Percentiles rank a stretch among this genome's conserved stretches.
phyloP scores from a whole-genome alignment of 345 rosid species.

The Acer negundo region DNA sequence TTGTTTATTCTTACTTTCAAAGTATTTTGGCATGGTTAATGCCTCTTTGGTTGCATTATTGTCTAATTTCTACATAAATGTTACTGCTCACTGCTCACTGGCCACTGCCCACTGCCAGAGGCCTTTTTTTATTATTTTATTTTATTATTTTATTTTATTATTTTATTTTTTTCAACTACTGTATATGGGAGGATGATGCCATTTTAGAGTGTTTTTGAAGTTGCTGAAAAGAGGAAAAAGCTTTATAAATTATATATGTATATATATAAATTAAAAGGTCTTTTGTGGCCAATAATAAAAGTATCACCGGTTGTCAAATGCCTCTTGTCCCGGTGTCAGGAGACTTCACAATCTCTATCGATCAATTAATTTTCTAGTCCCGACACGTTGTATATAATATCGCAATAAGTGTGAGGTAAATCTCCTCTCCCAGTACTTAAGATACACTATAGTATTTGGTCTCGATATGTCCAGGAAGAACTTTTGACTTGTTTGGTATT shows the following conservation, averaged over 20 bases:
- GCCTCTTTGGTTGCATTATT: neutral
- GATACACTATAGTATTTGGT: too few relatives aligned
- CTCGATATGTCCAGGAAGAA: accelerated
- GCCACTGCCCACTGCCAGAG: neutral
- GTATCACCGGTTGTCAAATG: neutral
- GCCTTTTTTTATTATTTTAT: neutral
- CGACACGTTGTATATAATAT: too few relatives aligned
- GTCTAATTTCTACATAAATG: neutral
- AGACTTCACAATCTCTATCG: too few relatives aligned
- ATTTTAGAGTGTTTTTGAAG: neutral
- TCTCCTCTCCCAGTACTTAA: too few relatives aligned
- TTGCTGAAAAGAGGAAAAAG: neutral
- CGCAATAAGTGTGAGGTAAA: too few relatives aligned
- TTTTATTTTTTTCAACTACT: neutral
- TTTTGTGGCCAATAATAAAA: neutral
- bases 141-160: too few relatives aligned
- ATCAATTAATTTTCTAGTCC: too few relatives aligned
- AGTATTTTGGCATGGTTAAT: neutral
- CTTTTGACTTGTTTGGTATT: too few relatives aligned
- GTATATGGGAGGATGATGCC: neutral
- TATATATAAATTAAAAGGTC: neutral
- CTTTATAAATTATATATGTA: neutral
- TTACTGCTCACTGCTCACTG: neutral
- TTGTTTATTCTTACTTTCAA: neutral
- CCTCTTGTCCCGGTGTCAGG: too few relatives aligned